Evolutionary conservation across 139 green algal genomes (phyloP).

Genomic region (Picochlorum sp.): DNA sequence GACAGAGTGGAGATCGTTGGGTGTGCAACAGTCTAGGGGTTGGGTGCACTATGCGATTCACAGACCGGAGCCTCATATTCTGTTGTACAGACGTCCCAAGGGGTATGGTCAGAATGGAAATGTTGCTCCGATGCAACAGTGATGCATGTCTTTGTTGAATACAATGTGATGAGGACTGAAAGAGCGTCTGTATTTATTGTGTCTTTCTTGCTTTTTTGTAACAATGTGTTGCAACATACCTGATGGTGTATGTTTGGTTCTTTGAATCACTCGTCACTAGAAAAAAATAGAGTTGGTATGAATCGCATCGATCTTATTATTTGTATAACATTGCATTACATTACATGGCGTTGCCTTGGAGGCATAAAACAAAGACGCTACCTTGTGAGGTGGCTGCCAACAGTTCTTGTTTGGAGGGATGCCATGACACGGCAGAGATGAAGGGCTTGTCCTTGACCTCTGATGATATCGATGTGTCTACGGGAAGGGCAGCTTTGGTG

Average conservation of each 20-base stretch:
- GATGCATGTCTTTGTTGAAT: too few species aligned
- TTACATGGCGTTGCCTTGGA: conserved; percentile 16
- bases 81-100: conserved; percentile 80
- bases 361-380: conserved; percentile 43
- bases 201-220: too few species aligned
- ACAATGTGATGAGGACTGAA: too few species aligned
- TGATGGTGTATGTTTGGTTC: too few species aligned
- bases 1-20: conserved; percentile 88
- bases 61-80: conserved; percentile 91
- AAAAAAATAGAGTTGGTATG: too few species aligned
- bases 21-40: conserved; percentile 92
- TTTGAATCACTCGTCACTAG: too few species aligned
- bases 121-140: conserved; percentile 3
- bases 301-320: too few species aligned
- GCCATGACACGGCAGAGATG: conserved; percentile 62
- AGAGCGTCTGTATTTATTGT: too few species aligned
- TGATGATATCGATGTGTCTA: neutral
- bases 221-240: too few species aligned
- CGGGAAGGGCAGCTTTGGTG: neutral
- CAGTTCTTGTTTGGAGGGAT: conserved; percentile 36
- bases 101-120: conserved; percentile 19
- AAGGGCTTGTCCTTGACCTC: conserved; percentile 39
- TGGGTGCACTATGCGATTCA: conserved; percentile 97
- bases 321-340: too few species aligned
- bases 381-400: conserved; percentile 61